These are phyloP conservation scores for Novymonas esmeraldas DNA, from an alignment of 208 protist species.

Conservation along the genomic window DNA sequence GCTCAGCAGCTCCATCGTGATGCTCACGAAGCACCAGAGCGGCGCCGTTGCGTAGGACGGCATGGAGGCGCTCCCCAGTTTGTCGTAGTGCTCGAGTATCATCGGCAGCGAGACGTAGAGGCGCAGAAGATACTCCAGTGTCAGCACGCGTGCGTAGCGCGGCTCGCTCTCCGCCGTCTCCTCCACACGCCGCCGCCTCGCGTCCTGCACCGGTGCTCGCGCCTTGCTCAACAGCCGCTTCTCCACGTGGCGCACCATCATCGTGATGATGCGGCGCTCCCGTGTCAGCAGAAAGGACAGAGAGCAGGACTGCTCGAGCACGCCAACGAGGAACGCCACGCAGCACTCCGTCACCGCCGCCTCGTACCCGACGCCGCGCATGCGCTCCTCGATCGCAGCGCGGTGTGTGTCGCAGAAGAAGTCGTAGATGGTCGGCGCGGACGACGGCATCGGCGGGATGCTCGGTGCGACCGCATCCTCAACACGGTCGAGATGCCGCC, in stretches of 20 bases:
- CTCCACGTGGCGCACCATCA: slow-evolving; percentile 37
- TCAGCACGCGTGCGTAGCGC: slow-evolving; percentile 63
- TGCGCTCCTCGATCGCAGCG: slow-evolving; percentile 20
- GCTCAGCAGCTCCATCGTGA: slow-evolving; percentile 53
- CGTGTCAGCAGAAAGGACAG: slow-evolving; percentile 65
- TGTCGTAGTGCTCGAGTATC: slow-evolving; percentile 85
- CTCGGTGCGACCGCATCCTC: slow-evolving; percentile 54
- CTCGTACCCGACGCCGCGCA: slow-evolving; percentile 28
- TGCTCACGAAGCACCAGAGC: slow-evolving; percentile 72
- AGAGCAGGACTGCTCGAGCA: slow-evolving; percentile 77
- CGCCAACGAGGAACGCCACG: slow-evolving; percentile 57
- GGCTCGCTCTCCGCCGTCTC: slow-evolving; percentile 13
- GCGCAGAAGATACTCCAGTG: slow-evolving; percentile 81
- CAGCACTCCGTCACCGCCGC: slow-evolving; percentile 47
- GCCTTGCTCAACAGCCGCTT: slow-evolving; percentile 29
- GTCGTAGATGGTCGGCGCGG: slow-evolving; percentile 41
- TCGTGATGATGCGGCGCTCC: slow-evolving; percentile 45
- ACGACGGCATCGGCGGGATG: slow-evolving; percentile 46
- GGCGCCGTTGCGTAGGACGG: slow-evolving; percentile 57
- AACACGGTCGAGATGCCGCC: slow-evolving; percentile 55
- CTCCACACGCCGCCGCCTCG: slow-evolving; percentile 29
- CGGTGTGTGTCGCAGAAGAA: slow-evolving; percentile 59
- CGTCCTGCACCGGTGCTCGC: slow-evolving; percentile 7
- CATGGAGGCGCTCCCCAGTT: slow-evolving; percentile 62
- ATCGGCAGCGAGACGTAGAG: slow-evolving; percentile 74